Evolutionary conservation across 1,284 basidiomycete genomes (phyloP), one percentile per base, ranked within the genome.

Genomic region (Ceratobasidium theobromae): DNA sequence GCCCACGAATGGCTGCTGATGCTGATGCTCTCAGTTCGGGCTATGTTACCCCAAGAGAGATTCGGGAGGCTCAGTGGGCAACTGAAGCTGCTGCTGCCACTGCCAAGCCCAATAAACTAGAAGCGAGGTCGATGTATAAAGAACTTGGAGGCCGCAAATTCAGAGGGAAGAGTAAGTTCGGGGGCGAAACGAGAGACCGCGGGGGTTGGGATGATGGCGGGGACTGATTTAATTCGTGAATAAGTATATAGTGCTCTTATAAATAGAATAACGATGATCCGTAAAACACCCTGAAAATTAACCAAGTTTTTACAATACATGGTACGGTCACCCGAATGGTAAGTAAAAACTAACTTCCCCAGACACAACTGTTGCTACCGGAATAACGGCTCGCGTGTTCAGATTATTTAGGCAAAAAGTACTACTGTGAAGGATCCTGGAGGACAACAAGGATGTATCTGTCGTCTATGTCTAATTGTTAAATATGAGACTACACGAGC

Each of bases 51-150:
- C 93, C 91, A 1, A 80, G 84, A 38, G 90, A 91, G 73, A 70
- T 86, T 12, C 84, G 84, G 28, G 90, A 92, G 72, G 89, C 91
- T 72, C 82, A 80, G 69, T 92, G 90, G 89, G 79, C 76, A 43
- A 69, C 74, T 48, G 58, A 65, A 41, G 87, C 88, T 71, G 81
- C 80, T 1, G 83, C 87, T 57, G 74, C 76, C 0, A 71, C 78
- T 14, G 77, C 80, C 18, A 80, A 77, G 16, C 89, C 88, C 41
- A 83, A 83, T 40, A 95, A 93, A 76, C 67, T 85, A 1, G 91
- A 93, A 75, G 92, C 93, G 85, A 82, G 93, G 40, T 88, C 88
- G 73, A 87, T 87, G 80, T 95, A 95, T 78, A 95, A 95, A 78
- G 89, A 92, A 62, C 78, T 95, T 6, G 88, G 88, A 18, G 93